Conservation (phyloP, 306 rosid genomes). For the Castanospermum australe region DNA sequence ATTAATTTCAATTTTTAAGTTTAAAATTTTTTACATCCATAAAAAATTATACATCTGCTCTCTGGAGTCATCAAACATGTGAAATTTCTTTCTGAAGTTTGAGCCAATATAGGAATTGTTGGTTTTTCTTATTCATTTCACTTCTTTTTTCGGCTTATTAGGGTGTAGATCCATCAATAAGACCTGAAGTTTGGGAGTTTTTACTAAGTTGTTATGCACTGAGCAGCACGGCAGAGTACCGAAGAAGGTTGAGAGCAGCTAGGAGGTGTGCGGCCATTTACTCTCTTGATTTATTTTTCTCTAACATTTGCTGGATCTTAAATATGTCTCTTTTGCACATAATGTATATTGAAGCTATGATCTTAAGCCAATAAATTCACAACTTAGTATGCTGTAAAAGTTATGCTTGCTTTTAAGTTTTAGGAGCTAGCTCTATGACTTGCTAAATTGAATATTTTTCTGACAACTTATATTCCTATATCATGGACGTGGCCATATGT, state of each 20-base stretch:
- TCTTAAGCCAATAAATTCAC: slow-evolving; percentile 1
- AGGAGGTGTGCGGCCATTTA: slow-evolving; percentile 56
- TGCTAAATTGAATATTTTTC: slow-evolving; percentile 13
- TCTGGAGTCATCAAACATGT: neutral
- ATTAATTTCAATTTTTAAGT: neutral
- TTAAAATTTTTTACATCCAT: neutral
- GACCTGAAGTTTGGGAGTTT: slow-evolving; percentile 95
- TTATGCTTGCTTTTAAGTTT: neutral
- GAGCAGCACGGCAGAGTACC: slow-evolving; percentile 71
- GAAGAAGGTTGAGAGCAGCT: slow-evolving; percentile 72
- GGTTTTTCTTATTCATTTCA: slow-evolving; percentile 28
- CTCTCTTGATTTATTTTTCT: slow-evolving; percentile 22
- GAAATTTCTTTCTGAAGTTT: slow-evolving; percentile 5
- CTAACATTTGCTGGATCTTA: slow-evolving; percentile 27
- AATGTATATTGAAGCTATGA: slow-evolving; percentile 21
- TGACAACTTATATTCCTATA: neutral
- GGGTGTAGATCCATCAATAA: slow-evolving; percentile 94
- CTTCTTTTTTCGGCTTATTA: slow-evolving; percentile 34
- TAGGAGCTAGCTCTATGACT: neutral
- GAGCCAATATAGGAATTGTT: neutral
- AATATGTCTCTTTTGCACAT: neutral
- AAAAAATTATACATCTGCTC: neutral
- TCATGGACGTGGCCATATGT: slow-evolving; percentile 10
- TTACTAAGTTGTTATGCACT: slow-evolving; percentile 86
- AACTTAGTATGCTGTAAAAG: neutral